Base-by-base conservation (phyloP, 2,329 filamentous ascomycete genomes). In the Metarhizium album region DNA sequence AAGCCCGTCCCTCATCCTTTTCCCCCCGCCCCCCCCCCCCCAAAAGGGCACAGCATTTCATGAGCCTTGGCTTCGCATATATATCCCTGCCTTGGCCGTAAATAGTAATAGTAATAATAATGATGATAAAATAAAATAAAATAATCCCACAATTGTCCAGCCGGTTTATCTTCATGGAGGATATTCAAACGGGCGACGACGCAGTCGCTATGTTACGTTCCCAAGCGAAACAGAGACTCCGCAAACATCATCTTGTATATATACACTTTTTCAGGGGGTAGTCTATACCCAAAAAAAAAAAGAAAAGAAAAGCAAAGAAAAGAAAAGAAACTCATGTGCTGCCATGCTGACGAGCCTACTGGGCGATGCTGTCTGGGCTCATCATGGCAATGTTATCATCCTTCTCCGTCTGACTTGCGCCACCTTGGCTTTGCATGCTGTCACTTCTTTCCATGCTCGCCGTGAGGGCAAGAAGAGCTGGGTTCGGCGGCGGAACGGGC, bases 311-410 rank as follows among this genome's bases (percentile, higher is more conserved):
- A 20, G 24, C 46, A 45, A 48, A 27, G 23, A 18, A 49, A 31
- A 38, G 11, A 9, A 33, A 50, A 31, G 22, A 18, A 18, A 23
- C 6, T 18, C n/a, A n/a, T 18, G 37, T 14, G 18, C 7, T 20
- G 37, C 37, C 18, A 22, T 42, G 22, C 18, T 3, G 14, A 23
- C 23, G 14, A 14, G 18, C 33, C 58, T 66, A 70, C 62, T 71
- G 66, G 51, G 78, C 76, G 57, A 88, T 81, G 65, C 87, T 90
- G 69, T 91, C 83, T 3, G 88, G 88, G 63, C 87, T 93, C 75
- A 91, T 89, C 81, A 91, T 89, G 20, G 84, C 84, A 31, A 82
- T 80, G 18, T 74, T 78, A 48, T 81, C 80, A 51, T 83, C 83
- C 62, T 86, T 84, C 58, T 83, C 83, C 51, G 79, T 84, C 63